Percentiles rank a stretch among this genome's conserved stretches.
Conservation (phyloP, 495 filamentous ascomycete genomes). For the Neurospora sp. region DNA sequence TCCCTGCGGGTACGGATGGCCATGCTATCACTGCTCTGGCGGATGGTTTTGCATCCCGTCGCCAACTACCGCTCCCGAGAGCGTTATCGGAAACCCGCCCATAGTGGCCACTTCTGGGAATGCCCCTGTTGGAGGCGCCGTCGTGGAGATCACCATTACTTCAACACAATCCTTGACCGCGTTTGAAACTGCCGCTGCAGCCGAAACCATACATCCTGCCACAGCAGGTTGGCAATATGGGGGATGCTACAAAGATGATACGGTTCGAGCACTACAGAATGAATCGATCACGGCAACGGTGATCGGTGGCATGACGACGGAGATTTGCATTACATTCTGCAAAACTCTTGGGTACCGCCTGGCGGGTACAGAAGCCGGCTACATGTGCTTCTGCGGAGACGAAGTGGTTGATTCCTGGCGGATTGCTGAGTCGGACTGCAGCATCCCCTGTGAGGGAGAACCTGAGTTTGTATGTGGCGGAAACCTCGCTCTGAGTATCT, state of each 20-base stretch:
- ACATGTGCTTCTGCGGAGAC: slow-evolving; percentile 53
- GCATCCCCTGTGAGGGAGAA: slow-evolving; percentile 32
- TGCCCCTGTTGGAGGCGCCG: neutral
- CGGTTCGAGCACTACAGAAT: slow-evolving; percentile 39
- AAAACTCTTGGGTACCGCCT: slow-evolving; percentile 33
- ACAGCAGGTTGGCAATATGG: slow-evolving; percentile 42
- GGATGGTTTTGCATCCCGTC: slow-evolving; percentile 32
- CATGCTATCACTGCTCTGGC: slow-evolving; percentile 28
- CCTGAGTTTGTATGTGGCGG: slow-evolving; percentile 31
- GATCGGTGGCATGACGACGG: slow-evolving; percentile 36
- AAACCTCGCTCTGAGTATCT: slow-evolving; percentile 26
- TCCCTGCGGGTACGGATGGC: slow-evolving; percentile 34
- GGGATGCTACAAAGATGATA: slow-evolving; percentile 45
- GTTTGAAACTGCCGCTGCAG: slow-evolving; percentile 4
- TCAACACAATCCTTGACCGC: neutral
- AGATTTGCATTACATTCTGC: slow-evolving; percentile 48
- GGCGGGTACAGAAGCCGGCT: slow-evolving; percentile 51
- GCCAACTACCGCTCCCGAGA: slow-evolving; percentile 10
- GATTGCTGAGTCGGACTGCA: slow-evolving; percentile 27
- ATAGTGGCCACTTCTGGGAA: neutral
- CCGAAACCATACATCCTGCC: slow-evolving; percentile 9
- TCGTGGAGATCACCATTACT: neutral
- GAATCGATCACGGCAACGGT: slow-evolving; percentile 19
- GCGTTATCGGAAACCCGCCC: neutral
- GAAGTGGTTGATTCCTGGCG: slow-evolving; percentile 25